phyloP scores from a whole-genome alignment of 495 filamentous ascomycete species.

The Gamarada debralockiae region DNA sequence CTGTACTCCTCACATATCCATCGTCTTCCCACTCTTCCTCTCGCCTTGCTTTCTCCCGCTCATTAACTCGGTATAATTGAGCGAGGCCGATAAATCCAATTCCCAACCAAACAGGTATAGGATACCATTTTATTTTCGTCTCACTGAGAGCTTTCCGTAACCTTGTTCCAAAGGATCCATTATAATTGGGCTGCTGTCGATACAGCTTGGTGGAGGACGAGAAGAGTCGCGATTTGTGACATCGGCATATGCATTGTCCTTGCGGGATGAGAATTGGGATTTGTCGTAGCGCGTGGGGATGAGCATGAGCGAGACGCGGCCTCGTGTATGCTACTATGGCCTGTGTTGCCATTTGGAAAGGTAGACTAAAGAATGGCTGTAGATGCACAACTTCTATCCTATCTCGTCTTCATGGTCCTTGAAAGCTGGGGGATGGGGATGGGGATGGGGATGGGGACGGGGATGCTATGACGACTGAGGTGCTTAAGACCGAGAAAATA shows the following conservation, averaged over 20 bases:
- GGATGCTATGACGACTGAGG: not conserved
- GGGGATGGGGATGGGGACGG: not conserved
- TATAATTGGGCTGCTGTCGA: constrained; percentile 37
- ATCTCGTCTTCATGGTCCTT: no score
- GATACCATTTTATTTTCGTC: constrained; percentile 89
- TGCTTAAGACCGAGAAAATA: not conserved
- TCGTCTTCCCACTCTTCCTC: constrained; percentile 46
- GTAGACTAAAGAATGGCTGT: no score
- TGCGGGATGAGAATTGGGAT: constrained; percentile 1
- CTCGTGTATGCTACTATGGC: constrained; percentile 8
- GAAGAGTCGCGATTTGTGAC: constrained; percentile 28
- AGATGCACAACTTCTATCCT: no score
- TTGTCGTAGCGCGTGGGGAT: constrained; percentile 6
- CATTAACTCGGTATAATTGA: constrained; percentile 75
- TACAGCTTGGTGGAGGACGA: constrained; percentile 36
- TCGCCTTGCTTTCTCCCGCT: constrained; percentile 48
- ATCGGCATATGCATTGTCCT: constrained; percentile 3
- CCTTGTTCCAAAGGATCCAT: constrained; percentile 59
- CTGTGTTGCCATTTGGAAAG: constrained; percentile 11
- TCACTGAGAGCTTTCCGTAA: constrained; percentile 59
- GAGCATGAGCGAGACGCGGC: constrained; percentile 1
- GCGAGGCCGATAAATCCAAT: constrained; percentile 80
- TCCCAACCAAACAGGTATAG: constrained; percentile 89
- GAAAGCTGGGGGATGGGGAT: no score
- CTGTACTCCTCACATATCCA: constrained; percentile 23